Evolutionary conservation across 768 basidiomycete species (phyloP).

Genomic region (Vishniacozyma victoriae): DNA sequence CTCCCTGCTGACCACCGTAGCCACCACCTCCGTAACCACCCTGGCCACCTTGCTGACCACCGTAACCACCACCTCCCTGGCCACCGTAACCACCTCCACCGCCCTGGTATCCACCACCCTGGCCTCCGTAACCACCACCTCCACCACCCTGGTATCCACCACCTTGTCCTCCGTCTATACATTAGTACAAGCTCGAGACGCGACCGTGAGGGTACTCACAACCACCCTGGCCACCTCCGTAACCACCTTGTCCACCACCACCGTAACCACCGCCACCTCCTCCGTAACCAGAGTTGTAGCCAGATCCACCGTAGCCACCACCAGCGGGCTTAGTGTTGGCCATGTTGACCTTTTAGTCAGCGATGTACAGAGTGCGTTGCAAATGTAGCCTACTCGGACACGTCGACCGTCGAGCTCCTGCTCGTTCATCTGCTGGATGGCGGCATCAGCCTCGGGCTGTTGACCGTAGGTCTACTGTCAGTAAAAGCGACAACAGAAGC

Average conservation of each 20-base stretch:
- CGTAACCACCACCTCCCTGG: slow-evolving; percentile 12
- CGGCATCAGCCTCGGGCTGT: slow-evolving; percentile 64
- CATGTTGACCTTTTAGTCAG: slow-evolving; percentile 53
- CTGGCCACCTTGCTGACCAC: slow-evolving; percentile 8
- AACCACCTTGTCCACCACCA: slow-evolving; percentile 57
- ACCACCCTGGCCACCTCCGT: slow-evolving; percentile 42
- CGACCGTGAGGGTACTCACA: slow-evolving; percentile 29
- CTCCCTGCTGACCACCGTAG: not conserved
- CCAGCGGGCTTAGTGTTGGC: slow-evolving; percentile 48
- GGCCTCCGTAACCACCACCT: slow-evolving; percentile 37
- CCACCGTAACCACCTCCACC: slow-evolving; percentile 9
- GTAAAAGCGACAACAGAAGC: slow-evolving; percentile 1
- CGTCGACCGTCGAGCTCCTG: slow-evolving; percentile 88
- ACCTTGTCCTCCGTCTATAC: slow-evolving; percentile 26
- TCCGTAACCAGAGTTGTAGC: no score
- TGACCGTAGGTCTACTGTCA: slow-evolving; percentile 45
- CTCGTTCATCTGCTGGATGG: slow-evolving; percentile 74
- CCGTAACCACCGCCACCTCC: slow-evolving; percentile 34
- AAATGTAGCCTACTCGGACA: slow-evolving; percentile 55
- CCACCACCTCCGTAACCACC: not conserved
- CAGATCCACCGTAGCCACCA: slow-evolving; percentile 38
- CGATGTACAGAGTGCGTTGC: not conserved
- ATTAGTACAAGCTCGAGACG: slow-evolving; percentile 31
- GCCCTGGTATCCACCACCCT: slow-evolving; percentile 19
- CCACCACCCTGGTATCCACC: slow-evolving; percentile 35